Evolutionary conservation across 805 yeast species (phyloP).

Genomic region (Peterozyma toletana): DNA sequence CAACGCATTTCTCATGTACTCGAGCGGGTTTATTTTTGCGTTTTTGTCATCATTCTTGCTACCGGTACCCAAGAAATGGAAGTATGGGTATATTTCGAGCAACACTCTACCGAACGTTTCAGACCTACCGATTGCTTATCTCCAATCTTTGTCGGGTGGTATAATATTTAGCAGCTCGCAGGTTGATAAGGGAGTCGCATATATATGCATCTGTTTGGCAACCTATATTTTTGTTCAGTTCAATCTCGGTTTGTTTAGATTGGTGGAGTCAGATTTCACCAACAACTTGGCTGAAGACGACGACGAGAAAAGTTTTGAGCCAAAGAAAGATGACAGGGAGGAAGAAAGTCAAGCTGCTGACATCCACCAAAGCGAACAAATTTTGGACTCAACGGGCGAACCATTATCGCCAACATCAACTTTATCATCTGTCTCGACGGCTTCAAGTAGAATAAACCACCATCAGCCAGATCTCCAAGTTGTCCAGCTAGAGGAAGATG

Average conservation of each 20-base stretch:
- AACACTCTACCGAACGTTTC: constrained; percentile 71
- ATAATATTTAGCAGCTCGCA: constrained; percentile 23
- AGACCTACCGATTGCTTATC: constrained; percentile 71
- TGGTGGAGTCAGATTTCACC: constrained; percentile 45
- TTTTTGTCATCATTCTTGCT: constrained; percentile 17
- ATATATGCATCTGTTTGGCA: constrained; percentile 50
- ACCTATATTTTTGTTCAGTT: constrained; percentile 45
- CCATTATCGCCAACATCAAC: constrained; percentile 9
- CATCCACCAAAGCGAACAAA: neutral
- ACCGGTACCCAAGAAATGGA: constrained; percentile 61
- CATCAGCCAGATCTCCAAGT: constrained; percentile 2
- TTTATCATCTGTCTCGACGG: constrained; percentile 4
- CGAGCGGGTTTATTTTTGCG: constrained; percentile 23
- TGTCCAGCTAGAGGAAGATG: constrained; percentile 1
- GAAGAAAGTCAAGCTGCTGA: neutral
- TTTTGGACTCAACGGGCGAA: constrained; percentile 1
- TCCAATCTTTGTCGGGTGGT: constrained; percentile 53
- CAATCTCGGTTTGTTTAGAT: constrained; percentile 41
- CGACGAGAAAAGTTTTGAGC: constrained; percentile 5
- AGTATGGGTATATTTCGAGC: constrained; percentile 63
- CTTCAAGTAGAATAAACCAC: neutral
- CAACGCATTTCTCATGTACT: constrained; percentile 45
- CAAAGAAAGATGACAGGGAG: neutral
- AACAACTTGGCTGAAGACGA: constrained; percentile 12
- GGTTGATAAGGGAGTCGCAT: constrained; percentile 35